Percentiles rank a stretch among this genome's conserved stretches.
These are phyloP conservation scores for Elongisporangium undulatum DNA, from an alignment of 352 stramenopile species.

Conservation along the genomic window DNA sequence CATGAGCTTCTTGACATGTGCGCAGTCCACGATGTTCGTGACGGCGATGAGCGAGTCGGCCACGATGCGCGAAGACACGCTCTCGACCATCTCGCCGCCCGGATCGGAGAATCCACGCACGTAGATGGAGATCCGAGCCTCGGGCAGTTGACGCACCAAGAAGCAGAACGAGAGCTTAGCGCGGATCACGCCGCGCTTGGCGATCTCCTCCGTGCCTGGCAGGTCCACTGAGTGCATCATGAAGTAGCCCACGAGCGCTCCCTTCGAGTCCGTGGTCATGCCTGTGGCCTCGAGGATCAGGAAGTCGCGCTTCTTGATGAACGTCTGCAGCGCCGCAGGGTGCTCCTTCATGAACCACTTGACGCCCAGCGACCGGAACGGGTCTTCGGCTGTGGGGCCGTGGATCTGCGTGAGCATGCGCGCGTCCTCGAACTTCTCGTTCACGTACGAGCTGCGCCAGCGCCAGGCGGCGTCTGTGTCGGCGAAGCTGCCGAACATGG, in stretches of 20 bases:
- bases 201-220: slow-evolving; percentile 16
- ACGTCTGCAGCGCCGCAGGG: slow-evolving; percentile 14
- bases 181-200: slow-evolving; percentile 36
- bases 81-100: slow-evolving; percentile 35
- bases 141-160: slow-evolving; percentile 22
- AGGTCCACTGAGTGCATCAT: slow-evolving; percentile 16
- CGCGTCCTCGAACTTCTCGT: slow-evolving; percentile 12
- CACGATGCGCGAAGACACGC: slow-evolving; percentile 30
- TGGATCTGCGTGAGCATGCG: not conserved
- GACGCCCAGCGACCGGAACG: slow-evolving; percentile 5
- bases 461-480: not conserved
- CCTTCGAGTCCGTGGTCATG: slow-evolving; percentile 7
- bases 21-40: slow-evolving; percentile 36
- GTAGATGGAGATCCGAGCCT: slow-evolving; percentile 3
- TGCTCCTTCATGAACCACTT: slow-evolving; percentile 12
- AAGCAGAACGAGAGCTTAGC: slow-evolving; percentile 46
- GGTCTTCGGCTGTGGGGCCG: slow-evolving; percentile 2
- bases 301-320: slow-evolving; percentile 6
- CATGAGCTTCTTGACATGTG: slow-evolving; percentile 54
- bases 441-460: slow-evolving; percentile 9
- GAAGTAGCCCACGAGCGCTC: slow-evolving; percentile 4
- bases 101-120: slow-evolving; percentile 43
- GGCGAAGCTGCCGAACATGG: slow-evolving; percentile 6
- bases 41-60: slow-evolving; percentile 37
- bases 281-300: slow-evolving; percentile 8